Evolutionary conservation across 1,139 yeast species (phyloP).

Genomic region (Taphrina sp.): DNA sequence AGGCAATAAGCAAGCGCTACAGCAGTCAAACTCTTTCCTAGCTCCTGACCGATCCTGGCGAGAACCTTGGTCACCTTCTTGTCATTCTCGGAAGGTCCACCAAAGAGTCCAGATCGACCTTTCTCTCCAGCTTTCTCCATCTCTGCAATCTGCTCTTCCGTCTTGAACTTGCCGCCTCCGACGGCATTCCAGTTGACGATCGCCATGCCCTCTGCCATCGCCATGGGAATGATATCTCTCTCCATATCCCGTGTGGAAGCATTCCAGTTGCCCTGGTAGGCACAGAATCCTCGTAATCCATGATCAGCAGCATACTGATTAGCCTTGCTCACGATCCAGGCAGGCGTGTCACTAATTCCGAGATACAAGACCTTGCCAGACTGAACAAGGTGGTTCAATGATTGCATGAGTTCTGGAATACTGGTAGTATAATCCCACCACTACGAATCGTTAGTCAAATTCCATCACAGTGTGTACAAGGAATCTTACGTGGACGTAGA

Average conservation of each 20-base stretch:
- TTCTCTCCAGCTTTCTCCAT: constrained; percentile 31
- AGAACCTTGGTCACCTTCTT: constrained; percentile 38
- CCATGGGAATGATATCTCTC: constrained; percentile 41
- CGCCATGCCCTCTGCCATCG: constrained; percentile 39
- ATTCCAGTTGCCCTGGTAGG: constrained; percentile 41
- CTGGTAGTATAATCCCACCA: constrained; percentile 41
- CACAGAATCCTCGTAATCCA: constrained; percentile 39
- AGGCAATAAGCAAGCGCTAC: constrained; percentile 41
- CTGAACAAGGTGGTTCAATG: constrained; percentile 39
- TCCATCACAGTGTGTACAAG: too few species aligned
- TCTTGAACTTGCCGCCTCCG: constrained; percentile 39
- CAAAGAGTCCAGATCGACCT: constrained; percentile 12
- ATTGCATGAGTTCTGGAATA: constrained; percentile 40
- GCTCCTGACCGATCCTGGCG: constrained; percentile 39
- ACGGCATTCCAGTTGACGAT: constrained; percentile 40
- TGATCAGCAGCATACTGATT: constrained; percentile 40
- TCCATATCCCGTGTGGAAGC: constrained; percentile 39
- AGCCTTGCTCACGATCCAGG: constrained; percentile 41
- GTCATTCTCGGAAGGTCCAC: constrained; percentile 34
- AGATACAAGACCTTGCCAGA: constrained; percentile 39
- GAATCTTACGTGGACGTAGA: constrained; percentile 38
- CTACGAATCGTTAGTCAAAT: too few species aligned
- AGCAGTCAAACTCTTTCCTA: constrained; percentile 37
- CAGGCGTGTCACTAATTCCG: constrained; percentile 41
- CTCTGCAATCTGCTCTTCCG: constrained; percentile 37